Conservation (phyloP, 805 yeast genomes). For the Yarrowia keelungensis region DNA sequence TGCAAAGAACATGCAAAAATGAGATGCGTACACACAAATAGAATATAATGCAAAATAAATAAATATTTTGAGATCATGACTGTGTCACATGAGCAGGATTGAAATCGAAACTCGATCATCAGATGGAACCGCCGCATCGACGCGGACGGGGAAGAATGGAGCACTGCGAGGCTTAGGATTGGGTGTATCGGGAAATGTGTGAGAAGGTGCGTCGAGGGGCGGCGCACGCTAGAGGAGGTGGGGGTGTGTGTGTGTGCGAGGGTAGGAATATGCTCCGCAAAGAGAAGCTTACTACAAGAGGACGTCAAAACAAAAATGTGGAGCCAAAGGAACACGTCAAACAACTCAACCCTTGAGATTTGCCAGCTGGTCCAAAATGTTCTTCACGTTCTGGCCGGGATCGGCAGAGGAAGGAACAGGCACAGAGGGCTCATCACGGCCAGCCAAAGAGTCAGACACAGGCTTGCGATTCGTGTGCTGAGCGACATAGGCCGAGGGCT, state of each 20-base stretch:
- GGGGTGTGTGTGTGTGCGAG: background rate
- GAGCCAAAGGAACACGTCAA: background rate
- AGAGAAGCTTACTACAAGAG: conserved; percentile 5
- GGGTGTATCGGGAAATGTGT: background rate
- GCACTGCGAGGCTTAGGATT: conserved; percentile 3
- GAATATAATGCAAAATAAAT: conserved; percentile 33
- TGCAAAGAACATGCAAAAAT: conserved; percentile 39
- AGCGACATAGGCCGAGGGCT: conserved; percentile 8
- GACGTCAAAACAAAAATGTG: background rate
- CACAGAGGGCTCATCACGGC: background rate
- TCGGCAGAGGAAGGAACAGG: background rate
- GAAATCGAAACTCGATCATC: conserved; percentile 7
- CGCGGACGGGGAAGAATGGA: conserved; percentile 1
- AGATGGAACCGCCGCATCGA: conserved; percentile 1
- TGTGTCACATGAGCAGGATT: conserved; percentile 15
- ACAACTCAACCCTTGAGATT: conserved; percentile 20
- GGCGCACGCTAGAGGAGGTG: background rate
- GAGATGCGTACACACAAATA: conserved; percentile 22
- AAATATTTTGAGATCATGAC: conserved; percentile 32
- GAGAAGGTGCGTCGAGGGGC: background rate
- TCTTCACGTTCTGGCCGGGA: conserved; percentile 20
- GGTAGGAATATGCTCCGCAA: conserved; percentile 1
- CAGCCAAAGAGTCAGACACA: background rate
- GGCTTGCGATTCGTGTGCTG: conserved; percentile 23
- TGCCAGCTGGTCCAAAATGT: conserved; percentile 35